Percentiles rank a stretch among this genome's conserved stretches.
phyloP scores from a whole-genome alignment of 192 early-diverging fungal genomes.

The Ambispora gerdemannii region DNA sequence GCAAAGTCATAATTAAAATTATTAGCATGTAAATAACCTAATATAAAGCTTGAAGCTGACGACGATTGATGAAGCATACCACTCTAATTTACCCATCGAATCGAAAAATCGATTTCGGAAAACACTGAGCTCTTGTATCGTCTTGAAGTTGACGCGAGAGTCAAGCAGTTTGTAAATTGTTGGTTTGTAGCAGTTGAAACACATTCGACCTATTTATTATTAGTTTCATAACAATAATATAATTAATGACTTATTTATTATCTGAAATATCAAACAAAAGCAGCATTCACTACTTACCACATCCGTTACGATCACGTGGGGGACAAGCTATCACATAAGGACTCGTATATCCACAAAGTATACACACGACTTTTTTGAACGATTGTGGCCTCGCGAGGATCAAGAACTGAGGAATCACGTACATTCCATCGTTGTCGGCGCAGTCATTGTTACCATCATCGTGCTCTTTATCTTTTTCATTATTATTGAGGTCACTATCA shows the following conservation, averaged over 20 bases:
- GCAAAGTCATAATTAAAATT: no score
- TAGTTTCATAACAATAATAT: background rate
- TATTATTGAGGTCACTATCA: background rate
- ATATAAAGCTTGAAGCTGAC: background rate
- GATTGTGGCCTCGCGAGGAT: background rate
- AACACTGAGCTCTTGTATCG: background rate
- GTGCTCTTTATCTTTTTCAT: no score
- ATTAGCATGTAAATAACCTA: background rate
- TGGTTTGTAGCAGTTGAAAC: conserved; percentile 1
- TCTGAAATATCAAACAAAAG: background rate
- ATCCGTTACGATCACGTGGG: background rate
- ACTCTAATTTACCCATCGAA: background rate
- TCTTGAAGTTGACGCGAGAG: background rate
- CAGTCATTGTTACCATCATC: background rate
- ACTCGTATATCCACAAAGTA: background rate
- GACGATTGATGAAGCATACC: background rate
- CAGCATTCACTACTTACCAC: background rate
- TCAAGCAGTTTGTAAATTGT: background rate
- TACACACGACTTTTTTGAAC: background rate
- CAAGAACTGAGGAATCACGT: background rate
- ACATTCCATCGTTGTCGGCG: background rate
- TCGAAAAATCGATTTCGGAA: background rate
- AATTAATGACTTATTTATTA: background rate
- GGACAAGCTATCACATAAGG: background rate
- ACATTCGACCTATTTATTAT: background rate